Conservation (phyloP, 2,329 filamentous ascomycete species). For the Biscogniauxia marginata region DNA sequence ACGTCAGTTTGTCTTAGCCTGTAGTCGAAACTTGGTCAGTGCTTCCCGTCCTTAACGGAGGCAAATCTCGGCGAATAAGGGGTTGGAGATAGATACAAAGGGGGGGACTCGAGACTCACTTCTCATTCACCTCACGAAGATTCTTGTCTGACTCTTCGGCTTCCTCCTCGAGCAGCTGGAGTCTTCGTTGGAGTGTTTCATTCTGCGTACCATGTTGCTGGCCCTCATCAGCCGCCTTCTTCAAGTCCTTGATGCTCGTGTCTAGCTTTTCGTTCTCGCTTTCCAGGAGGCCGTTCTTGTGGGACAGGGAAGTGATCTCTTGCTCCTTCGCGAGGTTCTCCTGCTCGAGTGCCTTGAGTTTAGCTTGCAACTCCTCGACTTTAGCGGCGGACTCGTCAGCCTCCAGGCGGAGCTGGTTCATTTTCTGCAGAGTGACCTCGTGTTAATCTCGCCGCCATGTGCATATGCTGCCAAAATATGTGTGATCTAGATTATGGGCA, state of each 20-base stretch:
- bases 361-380: slow-evolving; percentile 81
- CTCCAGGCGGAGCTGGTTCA: slow-evolving; percentile 92
- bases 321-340: slow-evolving; percentile 97
- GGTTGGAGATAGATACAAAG: not conserved
- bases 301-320: slow-evolving; percentile 92
- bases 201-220: slow-evolving; percentile 82
- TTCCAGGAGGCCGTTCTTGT: slow-evolving; percentile 94
- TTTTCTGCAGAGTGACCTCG: slow-evolving; percentile 63
- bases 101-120: slow-evolving; percentile 60
- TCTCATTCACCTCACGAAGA: slow-evolving; percentile 95
- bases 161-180: slow-evolving; percentile 97
- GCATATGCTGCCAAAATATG: not conserved
- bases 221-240: slow-evolving; percentile 81
- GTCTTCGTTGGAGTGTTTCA: slow-evolving; percentile 85
- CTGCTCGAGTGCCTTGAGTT: slow-evolving; percentile 88
- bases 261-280: slow-evolving; percentile 91
- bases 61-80: not conserved
- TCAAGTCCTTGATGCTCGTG: slow-evolving; percentile 76
- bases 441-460: slow-evolving; percentile 5
- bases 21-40: slow-evolving; percentile 9
- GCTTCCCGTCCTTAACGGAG: not conserved
- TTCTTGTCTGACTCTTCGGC: slow-evolving; percentile 96
- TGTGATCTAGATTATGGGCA: not conserved
- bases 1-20: slow-evolving; percentile 99
- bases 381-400: slow-evolving; percentile 80